These are phyloP conservation scores for Colletotrichum abscissum DNA, from an alignment of 2,329 filamentous ascomycete genomes.

Conservation along the genomic window DNA sequence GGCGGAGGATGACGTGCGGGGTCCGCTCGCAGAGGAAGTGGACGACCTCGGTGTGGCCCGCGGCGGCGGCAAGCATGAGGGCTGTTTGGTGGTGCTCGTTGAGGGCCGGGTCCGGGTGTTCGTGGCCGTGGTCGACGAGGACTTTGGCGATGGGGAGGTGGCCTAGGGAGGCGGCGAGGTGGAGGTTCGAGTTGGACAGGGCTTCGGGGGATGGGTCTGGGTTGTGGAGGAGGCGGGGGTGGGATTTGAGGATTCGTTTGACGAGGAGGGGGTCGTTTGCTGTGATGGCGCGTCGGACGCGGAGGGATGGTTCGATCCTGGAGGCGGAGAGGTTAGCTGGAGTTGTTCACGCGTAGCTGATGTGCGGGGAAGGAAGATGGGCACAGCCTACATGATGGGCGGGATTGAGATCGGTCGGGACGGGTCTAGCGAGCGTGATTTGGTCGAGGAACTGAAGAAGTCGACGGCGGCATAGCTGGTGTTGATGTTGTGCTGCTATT, in stretches of 20 bases:
- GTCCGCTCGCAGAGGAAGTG: constrained; percentile 75
- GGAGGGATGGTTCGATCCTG: constrained; percentile 82
- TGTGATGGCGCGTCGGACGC: constrained; percentile 84
- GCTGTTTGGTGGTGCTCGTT: constrained; percentile 86
- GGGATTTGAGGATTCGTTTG: constrained; percentile 78
- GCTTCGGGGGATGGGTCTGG: constrained; percentile 76
- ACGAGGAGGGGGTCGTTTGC: constrained; percentile 79
- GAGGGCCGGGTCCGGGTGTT: constrained; percentile 76
- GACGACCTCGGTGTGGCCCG: constrained; percentile 79
- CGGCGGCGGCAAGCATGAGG: constrained; percentile 79
- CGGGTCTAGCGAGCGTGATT: neutral
- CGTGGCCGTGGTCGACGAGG: constrained; percentile 80
- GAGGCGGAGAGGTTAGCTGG: neutral
- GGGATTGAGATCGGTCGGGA: neutral
- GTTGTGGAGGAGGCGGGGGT: constrained; percentile 80
- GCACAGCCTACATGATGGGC: neutral
- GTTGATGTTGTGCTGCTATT: neutral
- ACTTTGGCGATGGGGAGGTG: constrained; percentile 75
- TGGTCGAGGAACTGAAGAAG: neutral
- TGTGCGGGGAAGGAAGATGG: neutral
- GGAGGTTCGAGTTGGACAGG: constrained; percentile 85
- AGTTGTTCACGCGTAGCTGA: neutral
- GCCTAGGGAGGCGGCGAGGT: constrained; percentile 81
- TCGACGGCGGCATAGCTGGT: neutral
- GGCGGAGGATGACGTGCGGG: constrained; percentile 70